Conservation (phyloP, 2,329 filamentous ascomycete genomes). For the Trichoderma pleuroti region DNA sequence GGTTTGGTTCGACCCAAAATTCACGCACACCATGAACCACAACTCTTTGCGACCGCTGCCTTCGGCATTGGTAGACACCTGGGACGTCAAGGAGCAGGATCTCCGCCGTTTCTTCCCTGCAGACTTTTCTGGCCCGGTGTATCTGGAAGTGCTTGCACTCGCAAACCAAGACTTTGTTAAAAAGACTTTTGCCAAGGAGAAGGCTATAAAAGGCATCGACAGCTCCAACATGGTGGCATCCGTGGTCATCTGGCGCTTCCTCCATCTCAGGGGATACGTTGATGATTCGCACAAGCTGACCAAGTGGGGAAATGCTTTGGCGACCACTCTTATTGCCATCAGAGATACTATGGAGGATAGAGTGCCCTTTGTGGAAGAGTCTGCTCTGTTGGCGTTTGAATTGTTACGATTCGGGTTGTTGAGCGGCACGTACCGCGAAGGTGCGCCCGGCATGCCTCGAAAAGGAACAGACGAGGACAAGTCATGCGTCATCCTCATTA, state of each 20-base stretch:
- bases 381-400: constrained; percentile 79
- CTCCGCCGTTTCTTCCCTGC: constrained; percentile 48
- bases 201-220: constrained; percentile 59
- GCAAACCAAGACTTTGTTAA: constrained; percentile 66
- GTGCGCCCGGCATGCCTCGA: constrained; percentile 53
- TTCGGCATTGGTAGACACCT: constrained; percentile 52
- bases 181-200: constrained; percentile 61
- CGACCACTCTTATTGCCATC: constrained; percentile 62
- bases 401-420: constrained; percentile 76
- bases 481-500: constrained; percentile 74
- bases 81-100: constrained; percentile 67
- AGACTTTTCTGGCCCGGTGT: constrained; percentile 42
- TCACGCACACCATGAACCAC: constrained; percentile 65
- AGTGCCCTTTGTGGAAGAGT: constrained; percentile 62
- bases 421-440: constrained; percentile 61
- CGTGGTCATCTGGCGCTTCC: constrained; percentile 81
- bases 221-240: constrained; percentile 62
- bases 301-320: constrained; percentile 76
- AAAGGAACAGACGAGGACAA: constrained; percentile 68
- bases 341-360: constrained; percentile 49
- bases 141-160: constrained; percentile 63
- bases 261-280: constrained; percentile 84
- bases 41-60: constrained; percentile 45
- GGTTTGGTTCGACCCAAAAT: constrained; percentile 78
- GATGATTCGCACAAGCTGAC: constrained; percentile 76